Evolutionary conservation across 768 basidiomycete species (phyloP).

Genomic region (Daedalea quercina): DNA sequence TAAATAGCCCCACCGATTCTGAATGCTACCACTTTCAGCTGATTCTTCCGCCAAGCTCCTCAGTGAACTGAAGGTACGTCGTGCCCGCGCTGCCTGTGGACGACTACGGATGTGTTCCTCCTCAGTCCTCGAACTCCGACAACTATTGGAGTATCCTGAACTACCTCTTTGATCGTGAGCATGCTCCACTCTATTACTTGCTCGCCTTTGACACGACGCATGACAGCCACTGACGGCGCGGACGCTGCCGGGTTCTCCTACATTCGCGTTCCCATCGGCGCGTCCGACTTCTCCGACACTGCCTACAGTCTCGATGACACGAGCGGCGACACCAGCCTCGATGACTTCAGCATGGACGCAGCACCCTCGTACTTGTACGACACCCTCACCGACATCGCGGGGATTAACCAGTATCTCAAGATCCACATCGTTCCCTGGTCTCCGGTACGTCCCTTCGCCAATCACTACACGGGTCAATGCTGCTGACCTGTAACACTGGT

Average conservation of each 20-base stretch:
- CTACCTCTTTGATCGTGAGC: conserved; percentile 47
- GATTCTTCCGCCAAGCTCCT: conserved; percentile 63
- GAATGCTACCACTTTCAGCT: conserved; percentile 31
- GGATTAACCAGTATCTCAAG: conserved; percentile 44
- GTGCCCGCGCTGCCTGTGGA: not conserved
- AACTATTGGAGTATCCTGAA: conserved; percentile 56
- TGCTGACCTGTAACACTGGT: not conserved
- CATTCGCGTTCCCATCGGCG: conserved; percentile 64
- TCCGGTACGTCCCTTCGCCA: conserved; percentile 37
- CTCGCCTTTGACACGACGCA: not conserved
- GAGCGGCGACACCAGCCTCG: conserved; percentile 54
- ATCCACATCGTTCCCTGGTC: conserved; percentile 72
- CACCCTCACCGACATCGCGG: conserved; percentile 56
- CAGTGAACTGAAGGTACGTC: conserved; percentile 55
- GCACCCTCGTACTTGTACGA: conserved; percentile 59
- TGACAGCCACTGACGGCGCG: conserved; percentile 46
- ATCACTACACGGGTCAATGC: not conserved
- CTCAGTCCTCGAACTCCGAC: conserved; percentile 41
- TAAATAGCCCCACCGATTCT: not conserved
- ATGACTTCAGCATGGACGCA: conserved; percentile 45
- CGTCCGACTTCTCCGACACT: conserved; percentile 59
- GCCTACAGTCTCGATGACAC: conserved; percentile 64
- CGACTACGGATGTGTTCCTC: not conserved
- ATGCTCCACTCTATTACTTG: not conserved
- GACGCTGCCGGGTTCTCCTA: conserved; percentile 63